phyloP scores from a whole-genome alignment of 2,329 filamentous ascomycete species.

The Fusarium irregulare region DNA sequence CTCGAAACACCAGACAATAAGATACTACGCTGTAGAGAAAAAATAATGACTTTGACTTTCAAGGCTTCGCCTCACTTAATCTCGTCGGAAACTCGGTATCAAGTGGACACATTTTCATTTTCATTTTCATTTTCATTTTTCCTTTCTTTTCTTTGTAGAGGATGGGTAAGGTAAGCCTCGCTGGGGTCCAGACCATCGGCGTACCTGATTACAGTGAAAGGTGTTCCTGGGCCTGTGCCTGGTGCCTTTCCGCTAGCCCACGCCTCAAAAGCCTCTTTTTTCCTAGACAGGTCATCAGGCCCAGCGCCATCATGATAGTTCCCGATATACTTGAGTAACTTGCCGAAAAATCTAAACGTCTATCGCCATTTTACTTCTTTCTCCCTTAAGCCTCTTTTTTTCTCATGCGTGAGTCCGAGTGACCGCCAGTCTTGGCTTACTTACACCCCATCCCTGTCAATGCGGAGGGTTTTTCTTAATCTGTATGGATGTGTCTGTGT shows the following conservation, averaged over 20 bases:
- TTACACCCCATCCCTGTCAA: slow-evolving; percentile 15
- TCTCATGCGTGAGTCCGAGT: slow-evolving; percentile 3
- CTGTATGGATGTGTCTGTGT: slow-evolving; percentile 1
- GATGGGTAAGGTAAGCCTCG: slow-evolving; percentile 12
- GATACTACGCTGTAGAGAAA: not conserved
- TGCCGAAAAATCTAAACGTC: slow-evolving; percentile 6
- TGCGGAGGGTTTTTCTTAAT: slow-evolving; percentile 12
- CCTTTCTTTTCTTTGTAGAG: not conserved
- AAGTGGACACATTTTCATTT: slow-evolving; percentile 21
- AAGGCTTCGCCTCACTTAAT: not conserved
- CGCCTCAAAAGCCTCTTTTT: slow-evolving; percentile 29
- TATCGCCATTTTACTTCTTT: slow-evolving; percentile 4
- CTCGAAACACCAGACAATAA: not conserved
- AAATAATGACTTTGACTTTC: not conserved
- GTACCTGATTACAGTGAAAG: not conserved
- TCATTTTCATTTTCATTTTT: not conserved
- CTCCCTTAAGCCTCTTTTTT: slow-evolving; percentile 22
- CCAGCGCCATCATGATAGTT: slow-evolving; percentile 29
- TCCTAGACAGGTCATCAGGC: slow-evolving; percentile 20
- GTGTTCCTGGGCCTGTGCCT: slow-evolving; percentile 26
- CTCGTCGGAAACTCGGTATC: not conserved
- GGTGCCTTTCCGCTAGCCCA: slow-evolving; percentile 27
- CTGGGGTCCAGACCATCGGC: slow-evolving; percentile 16
- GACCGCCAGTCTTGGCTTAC: slow-evolving; percentile 9
- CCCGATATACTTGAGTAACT: slow-evolving; percentile 5